Evolutionary conservation across 1,139 yeast species (phyloP).

Genomic region (Taphrina communis): DNA sequence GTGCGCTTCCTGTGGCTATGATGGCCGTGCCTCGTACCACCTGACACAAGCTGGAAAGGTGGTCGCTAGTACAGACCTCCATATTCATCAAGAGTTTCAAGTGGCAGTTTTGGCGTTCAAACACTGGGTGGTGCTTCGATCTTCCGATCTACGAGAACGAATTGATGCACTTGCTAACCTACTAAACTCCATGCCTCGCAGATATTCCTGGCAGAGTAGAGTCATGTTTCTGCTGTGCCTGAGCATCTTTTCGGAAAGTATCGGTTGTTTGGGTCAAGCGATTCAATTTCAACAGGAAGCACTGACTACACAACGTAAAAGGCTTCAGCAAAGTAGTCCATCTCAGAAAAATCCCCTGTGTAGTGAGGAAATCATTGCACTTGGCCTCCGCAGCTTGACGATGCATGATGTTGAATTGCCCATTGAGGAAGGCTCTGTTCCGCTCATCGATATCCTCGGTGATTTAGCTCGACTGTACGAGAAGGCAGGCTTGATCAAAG

Average conservation of each 20-base stretch:
- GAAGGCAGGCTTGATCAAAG: conserved; percentile 21
- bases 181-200: neutral
- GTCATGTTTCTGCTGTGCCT: conserved; percentile 4
- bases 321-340: neutral
- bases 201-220: neutral
- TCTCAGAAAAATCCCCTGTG: neutral
- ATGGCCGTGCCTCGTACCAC: conserved; percentile 7
- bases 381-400: neutral
- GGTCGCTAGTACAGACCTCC: neutral
- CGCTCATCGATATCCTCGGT: conserved; percentile 1
- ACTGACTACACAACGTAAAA: neutral
- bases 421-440: neutral
- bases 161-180: neutral
- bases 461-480: conserved; percentile 12
- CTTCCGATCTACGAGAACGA: neutral
- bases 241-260: neutral
- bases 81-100: neutral
- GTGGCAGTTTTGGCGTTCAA: neutral
- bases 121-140: neutral
- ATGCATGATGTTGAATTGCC: neutral
- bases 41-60: neutral
- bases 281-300: conserved; percentile 9
- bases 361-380: neutral
- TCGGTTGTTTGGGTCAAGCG: conserved; percentile 9
- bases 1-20: conserved; percentile 8